Percentiles rank a stretch among this genome's conserved stretches.
These are phyloP conservation scores for Salvia rosmarinus DNA, from an alignment of 257 asterid genomes.

Conservation along the genomic window DNA sequence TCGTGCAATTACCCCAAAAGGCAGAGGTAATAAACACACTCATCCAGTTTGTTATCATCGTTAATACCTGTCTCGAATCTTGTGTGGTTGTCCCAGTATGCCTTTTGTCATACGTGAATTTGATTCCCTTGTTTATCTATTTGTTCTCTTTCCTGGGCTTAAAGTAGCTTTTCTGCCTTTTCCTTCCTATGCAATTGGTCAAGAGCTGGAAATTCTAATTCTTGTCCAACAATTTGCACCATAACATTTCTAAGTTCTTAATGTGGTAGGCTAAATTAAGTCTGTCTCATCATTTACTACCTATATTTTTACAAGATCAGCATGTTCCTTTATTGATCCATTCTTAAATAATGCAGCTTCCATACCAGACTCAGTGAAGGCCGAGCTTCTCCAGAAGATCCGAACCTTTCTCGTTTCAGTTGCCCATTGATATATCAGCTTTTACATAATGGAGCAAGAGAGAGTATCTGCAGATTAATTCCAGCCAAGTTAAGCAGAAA, in stretches of 20 bases:
- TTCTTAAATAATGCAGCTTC: slow-evolving; percentile 42
- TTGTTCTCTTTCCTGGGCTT: neutral
- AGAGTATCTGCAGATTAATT: slow-evolving; percentile 11
- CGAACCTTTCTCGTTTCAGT: slow-evolving; percentile 48
- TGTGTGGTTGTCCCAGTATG: neutral
- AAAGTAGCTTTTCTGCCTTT: slow-evolving; percentile 4
- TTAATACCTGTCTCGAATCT: neutral
- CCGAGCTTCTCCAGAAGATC: slow-evolving; percentile 53
- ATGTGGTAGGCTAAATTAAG: neutral
- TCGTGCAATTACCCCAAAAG: slow-evolving; percentile 54
- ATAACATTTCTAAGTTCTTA: neutral
- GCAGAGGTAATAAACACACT: slow-evolving; percentile 44
- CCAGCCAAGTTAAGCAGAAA: neutral
- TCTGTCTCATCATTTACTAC: neutral
- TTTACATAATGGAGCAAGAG: slow-evolving; percentile 13
- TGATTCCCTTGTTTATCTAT: neutral
- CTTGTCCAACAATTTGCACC: neutral
- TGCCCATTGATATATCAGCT: slow-evolving; percentile 39
- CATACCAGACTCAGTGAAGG: slow-evolving; percentile 52
- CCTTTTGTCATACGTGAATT: neutral
- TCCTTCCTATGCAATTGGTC: neutral
- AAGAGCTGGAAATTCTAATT: neutral
- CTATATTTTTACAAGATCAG: neutral
- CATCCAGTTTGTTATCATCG: slow-evolving; percentile 9
- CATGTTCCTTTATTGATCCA: neutral